Conservation (phyloP, 2,329 filamentous ascomycete species). For the Penicillium hordei region DNA sequence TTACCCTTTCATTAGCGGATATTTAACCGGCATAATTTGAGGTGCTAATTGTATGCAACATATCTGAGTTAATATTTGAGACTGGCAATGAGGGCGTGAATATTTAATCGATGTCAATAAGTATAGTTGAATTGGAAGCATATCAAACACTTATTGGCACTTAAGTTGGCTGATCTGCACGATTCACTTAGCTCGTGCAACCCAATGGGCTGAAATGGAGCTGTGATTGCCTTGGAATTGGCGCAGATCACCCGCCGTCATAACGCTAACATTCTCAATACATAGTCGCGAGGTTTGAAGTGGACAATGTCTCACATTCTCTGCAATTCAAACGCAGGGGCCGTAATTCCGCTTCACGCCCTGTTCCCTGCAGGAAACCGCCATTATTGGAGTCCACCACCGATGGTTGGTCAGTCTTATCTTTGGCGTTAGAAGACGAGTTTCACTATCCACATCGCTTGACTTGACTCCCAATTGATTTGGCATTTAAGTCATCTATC, state of each 20-base stretch:
- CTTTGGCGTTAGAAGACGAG: neutral
- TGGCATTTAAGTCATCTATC: neutral
- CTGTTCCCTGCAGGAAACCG: neutral
- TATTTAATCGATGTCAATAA: neutral
- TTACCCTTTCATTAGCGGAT: too few species aligned
- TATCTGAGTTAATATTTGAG: neutral
- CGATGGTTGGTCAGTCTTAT: neutral
- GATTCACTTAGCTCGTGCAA: neutral
- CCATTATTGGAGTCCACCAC: neutral
- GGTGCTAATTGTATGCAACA: too few species aligned
- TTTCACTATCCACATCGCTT: neutral
- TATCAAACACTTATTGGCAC: neutral
- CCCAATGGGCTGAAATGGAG: neutral
- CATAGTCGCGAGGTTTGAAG: neutral
- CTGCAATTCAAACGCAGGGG: neutral
- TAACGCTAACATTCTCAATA: neutral
- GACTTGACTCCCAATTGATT: neutral
- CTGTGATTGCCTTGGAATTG: too few species aligned
- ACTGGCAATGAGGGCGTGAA: neutral
- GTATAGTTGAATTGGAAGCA: neutral
- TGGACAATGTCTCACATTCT: neutral
- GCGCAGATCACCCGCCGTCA: neutral
- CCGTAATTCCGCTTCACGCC: neutral
- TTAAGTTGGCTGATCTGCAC: neutral
- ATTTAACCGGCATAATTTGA: too few species aligned